These are phyloP conservation scores for Viola pubescens DNA, from an alignment of 441 rosid species.

Conservation along the genomic window DNA sequence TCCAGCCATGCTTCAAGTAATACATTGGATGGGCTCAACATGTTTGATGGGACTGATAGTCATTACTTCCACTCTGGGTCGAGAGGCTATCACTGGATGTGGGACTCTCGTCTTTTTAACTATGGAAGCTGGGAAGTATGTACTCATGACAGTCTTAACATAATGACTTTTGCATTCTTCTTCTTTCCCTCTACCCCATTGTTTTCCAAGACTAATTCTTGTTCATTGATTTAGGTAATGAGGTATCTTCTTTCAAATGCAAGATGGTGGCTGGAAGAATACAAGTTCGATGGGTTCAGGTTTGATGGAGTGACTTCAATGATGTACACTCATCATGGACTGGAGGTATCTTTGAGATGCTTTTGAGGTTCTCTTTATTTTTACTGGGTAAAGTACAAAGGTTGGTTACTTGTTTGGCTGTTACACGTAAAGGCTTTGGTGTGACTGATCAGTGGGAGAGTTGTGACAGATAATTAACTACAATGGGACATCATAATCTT, in stretches of 20 bases:
- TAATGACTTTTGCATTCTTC: neutral
- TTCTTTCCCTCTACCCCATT: neutral
- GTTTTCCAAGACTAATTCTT: constrained; percentile 16
- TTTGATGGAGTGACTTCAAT: constrained; percentile 99
- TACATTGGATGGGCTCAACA: constrained; percentile 85
- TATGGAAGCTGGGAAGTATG: constrained; percentile 98
- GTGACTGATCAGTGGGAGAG: no score
- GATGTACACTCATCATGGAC: constrained; percentile 98
- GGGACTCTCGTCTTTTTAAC: constrained; percentile 99
- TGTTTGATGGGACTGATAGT: constrained; percentile 95
- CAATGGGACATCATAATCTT: no score
- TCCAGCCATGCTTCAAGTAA: constrained; percentile 90
- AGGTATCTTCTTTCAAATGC: constrained; percentile 94
- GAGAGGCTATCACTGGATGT: constrained; percentile 91
- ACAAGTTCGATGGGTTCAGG: constrained; percentile 94
- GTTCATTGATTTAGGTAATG: constrained; percentile 51
- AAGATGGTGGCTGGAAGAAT: constrained; percentile 99
- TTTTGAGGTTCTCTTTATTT: constrained; percentile 7
- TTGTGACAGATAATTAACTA: no score
- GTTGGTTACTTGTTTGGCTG: neutral
- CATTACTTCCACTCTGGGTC: constrained; percentile 93
- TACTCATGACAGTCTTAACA: constrained; percentile 13
- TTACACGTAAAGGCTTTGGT: constrained; percentile 3
- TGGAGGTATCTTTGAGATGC: constrained; percentile 42
- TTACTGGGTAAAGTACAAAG: neutral